These are phyloP conservation scores for Sisymbrium altissimum DNA, from an alignment of 345 rosid species.

Conservation along the genomic window DNA sequence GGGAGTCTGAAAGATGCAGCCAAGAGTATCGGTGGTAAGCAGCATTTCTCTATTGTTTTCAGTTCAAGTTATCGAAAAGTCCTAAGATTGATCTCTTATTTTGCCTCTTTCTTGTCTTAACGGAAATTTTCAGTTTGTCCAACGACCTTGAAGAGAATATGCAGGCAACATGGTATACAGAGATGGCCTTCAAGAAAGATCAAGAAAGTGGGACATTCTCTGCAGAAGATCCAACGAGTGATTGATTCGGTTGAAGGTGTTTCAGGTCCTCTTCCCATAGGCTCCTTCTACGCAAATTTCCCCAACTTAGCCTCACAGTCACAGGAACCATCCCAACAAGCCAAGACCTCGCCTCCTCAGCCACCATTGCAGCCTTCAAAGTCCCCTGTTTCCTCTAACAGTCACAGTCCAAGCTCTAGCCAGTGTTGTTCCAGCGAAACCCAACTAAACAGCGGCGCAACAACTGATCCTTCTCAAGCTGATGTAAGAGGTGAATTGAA, in stretches of 20 bases:
- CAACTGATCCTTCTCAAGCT: conserved; percentile 17
- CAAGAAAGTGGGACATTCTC: conserved; percentile 90
- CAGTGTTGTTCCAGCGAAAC: conserved; percentile 65
- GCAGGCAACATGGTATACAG: conserved; percentile 83
- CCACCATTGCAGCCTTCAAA: conserved; percentile 27
- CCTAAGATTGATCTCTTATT: conserved; percentile 10
- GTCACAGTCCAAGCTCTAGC: conserved; percentile 77
- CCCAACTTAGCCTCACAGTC: conserved; percentile 62
- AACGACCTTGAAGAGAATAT: conserved; percentile 92
- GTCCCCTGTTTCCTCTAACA: conserved; percentile 67
- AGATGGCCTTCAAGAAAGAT: conserved; percentile 98
- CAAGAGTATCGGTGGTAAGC: conserved; percentile 83
- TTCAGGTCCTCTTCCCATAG: conserved; percentile 60
- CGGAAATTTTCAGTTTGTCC: conserved; percentile 78
- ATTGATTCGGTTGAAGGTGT: conserved; percentile 79
- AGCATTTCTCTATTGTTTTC: neutral
- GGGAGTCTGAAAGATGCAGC: conserved; percentile 97
- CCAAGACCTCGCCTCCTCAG: conserved; percentile 3
- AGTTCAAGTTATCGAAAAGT: neutral
- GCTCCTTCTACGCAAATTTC: conserved; percentile 65
- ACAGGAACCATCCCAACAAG: conserved; percentile 23
- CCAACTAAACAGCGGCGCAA: conserved; percentile 39
- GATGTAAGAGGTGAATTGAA: conserved; percentile 23
- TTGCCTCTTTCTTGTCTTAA: conserved; percentile 12
- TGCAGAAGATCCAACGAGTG: conserved; percentile 72